phyloP scores from a whole-genome alignment of 352 stramenopile species.

The Globisporangium polare region DNA sequence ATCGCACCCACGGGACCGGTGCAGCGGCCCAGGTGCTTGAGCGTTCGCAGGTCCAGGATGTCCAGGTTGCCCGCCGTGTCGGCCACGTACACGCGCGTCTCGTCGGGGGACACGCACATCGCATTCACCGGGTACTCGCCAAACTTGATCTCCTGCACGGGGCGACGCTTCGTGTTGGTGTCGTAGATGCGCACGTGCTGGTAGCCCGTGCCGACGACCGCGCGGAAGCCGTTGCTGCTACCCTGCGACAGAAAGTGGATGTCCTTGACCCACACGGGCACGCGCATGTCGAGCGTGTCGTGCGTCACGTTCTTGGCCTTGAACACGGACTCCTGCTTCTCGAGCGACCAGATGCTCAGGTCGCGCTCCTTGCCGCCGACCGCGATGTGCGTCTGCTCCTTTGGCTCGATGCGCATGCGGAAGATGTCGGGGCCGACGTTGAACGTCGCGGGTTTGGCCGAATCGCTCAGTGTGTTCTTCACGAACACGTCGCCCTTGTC shows the following conservation, averaged over 20 bases:
- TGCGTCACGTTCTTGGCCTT: conserved; percentile 85
- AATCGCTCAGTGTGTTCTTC: conserved; percentile 36
- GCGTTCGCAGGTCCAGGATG: conserved; percentile 85
- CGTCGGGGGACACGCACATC: conserved; percentile 62
- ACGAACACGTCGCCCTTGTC: conserved; percentile 49
- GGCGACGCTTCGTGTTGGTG: conserved; percentile 79
- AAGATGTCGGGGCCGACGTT: conserved; percentile 51
- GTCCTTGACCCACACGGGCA: conserved; percentile 89
- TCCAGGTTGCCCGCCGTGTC: conserved; percentile 90
- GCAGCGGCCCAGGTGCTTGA: conserved; percentile 84
- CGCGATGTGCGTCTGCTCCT: conserved; percentile 50
- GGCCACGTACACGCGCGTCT: conserved; percentile 79
- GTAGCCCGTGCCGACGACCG: conserved; percentile 75
- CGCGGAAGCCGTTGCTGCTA: conserved; percentile 62
- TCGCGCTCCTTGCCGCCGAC: conserved; percentile 83
- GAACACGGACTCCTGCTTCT: conserved; percentile 75
- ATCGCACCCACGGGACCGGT: conserved; percentile 90
- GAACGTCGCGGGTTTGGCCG: conserved; percentile 40
- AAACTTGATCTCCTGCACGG: conserved; percentile 67
- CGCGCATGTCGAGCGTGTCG: conserved; percentile 85
- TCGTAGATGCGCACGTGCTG: conserved; percentile 86
- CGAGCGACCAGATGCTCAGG: conserved; percentile 75
- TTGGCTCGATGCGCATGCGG: conserved; percentile 48
- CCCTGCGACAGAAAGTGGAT: conserved; percentile 57
- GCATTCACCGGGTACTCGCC: conserved; percentile 75